A percentile compares a stretch with the other conserved stretches of the same genome.
Evolutionary conservation across 352 stramenopile genomes (phyloP).

Genomic region (Phytophthora quininea): DNA sequence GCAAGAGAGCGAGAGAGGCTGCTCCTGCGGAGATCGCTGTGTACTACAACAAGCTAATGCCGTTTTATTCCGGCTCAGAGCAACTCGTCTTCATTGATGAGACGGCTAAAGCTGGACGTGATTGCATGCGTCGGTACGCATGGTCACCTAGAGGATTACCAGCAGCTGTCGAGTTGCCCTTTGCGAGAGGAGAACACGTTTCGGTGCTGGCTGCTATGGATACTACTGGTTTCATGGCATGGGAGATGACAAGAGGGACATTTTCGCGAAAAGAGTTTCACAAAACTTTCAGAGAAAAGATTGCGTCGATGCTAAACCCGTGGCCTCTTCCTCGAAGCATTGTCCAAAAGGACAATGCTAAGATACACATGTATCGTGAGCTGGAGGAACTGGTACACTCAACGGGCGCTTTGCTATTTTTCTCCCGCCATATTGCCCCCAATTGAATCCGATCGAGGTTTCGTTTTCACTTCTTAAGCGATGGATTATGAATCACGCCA

Average conservation of each 20-base stretch:
- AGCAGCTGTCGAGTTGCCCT: constrained; percentile 16
- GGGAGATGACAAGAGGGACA: constrained; percentile 12
- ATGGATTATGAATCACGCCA: constrained; percentile 6
- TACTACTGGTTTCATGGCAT: constrained; percentile 16
- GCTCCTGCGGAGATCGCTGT: constrained; percentile 1
- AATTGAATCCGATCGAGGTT: constrained; percentile 22
- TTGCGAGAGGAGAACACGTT: constrained; percentile 14
- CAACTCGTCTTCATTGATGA: constrained; percentile 15
- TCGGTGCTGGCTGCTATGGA: constrained; percentile 24
- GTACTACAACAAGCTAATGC: constrained; percentile 12
- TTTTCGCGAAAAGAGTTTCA: constrained; percentile 26
- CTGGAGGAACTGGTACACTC: constrained; percentile 4
- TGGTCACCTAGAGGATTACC: constrained; percentile 17
- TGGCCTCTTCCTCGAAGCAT: constrained; percentile 26
- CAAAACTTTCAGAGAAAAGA: constrained; percentile 11
- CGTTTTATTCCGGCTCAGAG: constrained; percentile 9
- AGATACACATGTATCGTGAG: constrained; percentile 30
- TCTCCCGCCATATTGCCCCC: constrained; percentile 14
- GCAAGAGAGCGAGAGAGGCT: constrained; percentile 6
- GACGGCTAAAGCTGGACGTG: constrained; percentile 6
- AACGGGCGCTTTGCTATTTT: constrained; percentile 2
- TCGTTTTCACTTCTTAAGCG: constrained; percentile 13
- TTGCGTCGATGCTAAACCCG: constrained; percentile 22
- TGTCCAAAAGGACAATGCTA: constrained; percentile 29
- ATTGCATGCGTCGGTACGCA: constrained; percentile 9